phyloP scores from a whole-genome alignment of 805 yeast species.

The Suhomyces canberraensis region DNA sequence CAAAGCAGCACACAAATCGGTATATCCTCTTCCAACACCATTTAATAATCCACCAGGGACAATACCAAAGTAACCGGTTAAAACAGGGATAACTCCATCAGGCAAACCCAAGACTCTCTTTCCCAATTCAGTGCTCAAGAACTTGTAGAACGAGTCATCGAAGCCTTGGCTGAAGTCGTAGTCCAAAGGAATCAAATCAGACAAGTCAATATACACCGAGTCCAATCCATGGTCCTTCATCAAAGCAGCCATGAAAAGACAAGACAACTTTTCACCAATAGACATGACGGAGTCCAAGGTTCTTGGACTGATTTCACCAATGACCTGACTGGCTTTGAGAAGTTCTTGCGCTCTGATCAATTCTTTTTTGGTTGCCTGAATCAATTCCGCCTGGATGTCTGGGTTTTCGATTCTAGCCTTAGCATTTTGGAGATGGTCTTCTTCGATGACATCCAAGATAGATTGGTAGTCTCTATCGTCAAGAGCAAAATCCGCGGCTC shows the following conservation, averaged over 20 bases:
- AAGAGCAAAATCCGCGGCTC: conserved; percentile 78
- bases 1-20: conserved; percentile 96
- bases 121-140: conserved; percentile 52
- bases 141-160: conserved; percentile 62
- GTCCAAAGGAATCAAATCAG: conserved; percentile 65
- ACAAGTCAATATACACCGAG: conserved; percentile 76
- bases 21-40: conserved; percentile 96
- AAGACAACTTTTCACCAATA: conserved; percentile 89
- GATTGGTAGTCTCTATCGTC: conserved; percentile 57
- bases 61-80: conserved; percentile 93
- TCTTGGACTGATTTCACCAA: conserved; percentile 87
- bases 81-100: conserved; percentile 68
- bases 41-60: conserved; percentile 94
- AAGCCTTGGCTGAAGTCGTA: conserved; percentile 56
- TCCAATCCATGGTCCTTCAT: conserved; percentile 79
- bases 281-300: conserved; percentile 89
- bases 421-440: conserved; percentile 81
- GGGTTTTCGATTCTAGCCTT: conserved; percentile 43
- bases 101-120: conserved; percentile 43
- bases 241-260: conserved; percentile 82
- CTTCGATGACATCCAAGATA: conserved; percentile 63
- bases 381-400: conserved; percentile 49
- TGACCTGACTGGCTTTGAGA: conserved; percentile 81
- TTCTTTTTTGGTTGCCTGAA: conserved; percentile 60
- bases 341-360: conserved; percentile 65